Percentiles rank a stretch among this genome's conserved stretches.
Conservation (phyloP, 2,329 filamentous ascomycete species). For the Exophiala lecanii-corni region DNA sequence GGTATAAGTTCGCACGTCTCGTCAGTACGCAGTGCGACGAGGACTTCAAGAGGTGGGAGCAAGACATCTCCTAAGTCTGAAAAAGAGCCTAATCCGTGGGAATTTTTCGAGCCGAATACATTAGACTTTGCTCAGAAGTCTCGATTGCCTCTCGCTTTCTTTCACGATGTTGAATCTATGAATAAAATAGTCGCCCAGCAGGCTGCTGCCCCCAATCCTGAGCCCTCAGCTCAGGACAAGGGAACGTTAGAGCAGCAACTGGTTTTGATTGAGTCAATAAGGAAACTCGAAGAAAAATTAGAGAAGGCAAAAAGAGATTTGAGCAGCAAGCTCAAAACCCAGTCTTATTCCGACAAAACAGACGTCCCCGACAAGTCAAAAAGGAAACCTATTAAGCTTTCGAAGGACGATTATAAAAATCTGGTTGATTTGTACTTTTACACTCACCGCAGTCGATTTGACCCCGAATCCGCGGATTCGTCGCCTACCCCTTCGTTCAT, state of each 20-base stretch:
- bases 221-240: background rate
- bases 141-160: constrained; percentile 22
- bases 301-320: constrained; percentile 23
- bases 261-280: constrained; percentile 21
- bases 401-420: constrained; percentile 42
- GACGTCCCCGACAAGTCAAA: background rate
- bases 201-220: background rate
- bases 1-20: constrained; percentile 1
- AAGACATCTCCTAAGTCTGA: background rate
- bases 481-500: constrained; percentile 25
- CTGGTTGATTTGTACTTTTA: constrained; percentile 46
- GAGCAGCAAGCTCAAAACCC: constrained; percentile 5
- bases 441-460: constrained; percentile 28
- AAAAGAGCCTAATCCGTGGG: background rate
- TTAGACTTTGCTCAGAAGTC: constrained; percentile 19
- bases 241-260: constrained; percentile 16
- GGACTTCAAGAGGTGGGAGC: too few species aligned
- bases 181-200: background rate
- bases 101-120: constrained; percentile 21
- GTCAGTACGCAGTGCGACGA: background rate
- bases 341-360: background rate
- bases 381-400: constrained; percentile 28
- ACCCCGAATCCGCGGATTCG: constrained; percentile 23
- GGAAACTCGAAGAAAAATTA: constrained; percentile 26
- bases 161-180: constrained; percentile 21